Evolutionary conservation across 2,329 filamentous ascomycete genomes (phyloP), one percentile per base, ranked within the genome.

Genomic region (Metarhizium anisopliae): DNA sequence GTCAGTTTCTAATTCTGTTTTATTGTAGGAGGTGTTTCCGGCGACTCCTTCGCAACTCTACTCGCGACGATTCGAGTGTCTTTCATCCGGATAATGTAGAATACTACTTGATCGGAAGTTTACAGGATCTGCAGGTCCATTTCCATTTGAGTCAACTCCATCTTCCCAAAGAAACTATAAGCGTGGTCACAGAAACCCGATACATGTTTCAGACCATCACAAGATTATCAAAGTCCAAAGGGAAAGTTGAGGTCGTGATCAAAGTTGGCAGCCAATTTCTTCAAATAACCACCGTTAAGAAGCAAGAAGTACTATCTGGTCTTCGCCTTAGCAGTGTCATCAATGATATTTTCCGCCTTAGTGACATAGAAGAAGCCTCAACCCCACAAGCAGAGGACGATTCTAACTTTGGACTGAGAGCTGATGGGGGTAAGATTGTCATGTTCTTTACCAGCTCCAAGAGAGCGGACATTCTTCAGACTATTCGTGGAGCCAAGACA

Each of bases 361-460:
- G 81, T 4, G 85, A 88, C 55, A 78, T 88, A 14, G 85, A 87
- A 56, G 85, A 88, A 69, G 81, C 83, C 4, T 40, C 55, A 16
- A 77, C 83, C 5, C 82, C 81, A 2, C 78, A 83, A 57, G 81
- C 80, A 0, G 84, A 86, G 56, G 84, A 87, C 56, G 83, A 87
- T 59, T 82, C 81, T 3, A 80, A 83, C 1, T 88, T 88, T 66
- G 85, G 84, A 1, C 70, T 88, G 32, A 77, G 84, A 52, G 84
- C 84, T 2, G 85, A 88, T 61, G 85, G 83, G 59, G 85, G 85
- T 61, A 86, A 84, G 68, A 83, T 86, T 52, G 79, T 86, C 54
- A 86, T 88, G 83, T 86, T 84, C 64, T 88, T 88, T 66, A 84
- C 83, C 18, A 87, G 84, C 60, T 75, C 82, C 1, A 82, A 81